These are phyloP conservation scores for Cercospora zeina DNA, from an alignment of 2,329 filamentous ascomycete species.

Conservation along the genomic window DNA sequence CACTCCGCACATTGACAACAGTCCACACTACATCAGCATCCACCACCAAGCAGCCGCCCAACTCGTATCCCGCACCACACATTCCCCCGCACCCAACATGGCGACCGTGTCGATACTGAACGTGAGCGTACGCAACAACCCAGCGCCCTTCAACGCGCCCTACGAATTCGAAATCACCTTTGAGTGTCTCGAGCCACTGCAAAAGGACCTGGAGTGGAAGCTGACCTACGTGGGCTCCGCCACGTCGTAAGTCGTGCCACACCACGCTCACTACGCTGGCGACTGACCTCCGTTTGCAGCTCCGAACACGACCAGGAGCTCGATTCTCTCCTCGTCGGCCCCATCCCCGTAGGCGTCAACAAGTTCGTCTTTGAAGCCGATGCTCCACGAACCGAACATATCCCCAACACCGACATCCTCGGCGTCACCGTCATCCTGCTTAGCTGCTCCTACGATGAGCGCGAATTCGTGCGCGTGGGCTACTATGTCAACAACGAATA, in stretches of 20 bases:
- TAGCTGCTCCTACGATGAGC: slow-evolving; percentile 91
- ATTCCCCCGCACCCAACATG: slow-evolving; percentile 60
- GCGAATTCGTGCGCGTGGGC: slow-evolving; percentile 95
- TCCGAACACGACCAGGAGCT: slow-evolving; percentile 98
- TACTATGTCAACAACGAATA: slow-evolving; percentile 99
- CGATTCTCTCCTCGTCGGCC: slow-evolving; percentile 91
- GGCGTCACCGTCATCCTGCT: slow-evolving; percentile 96
- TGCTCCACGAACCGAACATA: slow-evolving; percentile 82
- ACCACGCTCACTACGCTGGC: background rate
- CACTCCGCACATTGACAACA: background rate
- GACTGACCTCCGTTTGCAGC: slow-evolving; percentile 48
- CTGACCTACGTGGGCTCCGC: slow-evolving; percentile 98
- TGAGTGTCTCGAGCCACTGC: slow-evolving; percentile 89
- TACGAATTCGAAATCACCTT: slow-evolving; percentile 99
- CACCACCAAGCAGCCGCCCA: background rate
- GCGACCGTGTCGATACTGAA: slow-evolving; percentile 94
- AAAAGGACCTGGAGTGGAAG: slow-evolving; percentile 99
- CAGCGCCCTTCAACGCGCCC: slow-evolving; percentile 84
- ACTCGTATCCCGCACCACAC: background rate
- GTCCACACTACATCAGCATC: background rate
- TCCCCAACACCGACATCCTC: slow-evolving; percentile 91
- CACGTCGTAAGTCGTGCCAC: slow-evolving; percentile 71
- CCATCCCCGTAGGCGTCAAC: slow-evolving; percentile 96
- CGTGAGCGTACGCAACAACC: slow-evolving; percentile 96
- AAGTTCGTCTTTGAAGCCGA: slow-evolving; percentile 98